Conservation (phyloP, 768 basidiomycete species). For the Termitomyces sp. region DNA sequence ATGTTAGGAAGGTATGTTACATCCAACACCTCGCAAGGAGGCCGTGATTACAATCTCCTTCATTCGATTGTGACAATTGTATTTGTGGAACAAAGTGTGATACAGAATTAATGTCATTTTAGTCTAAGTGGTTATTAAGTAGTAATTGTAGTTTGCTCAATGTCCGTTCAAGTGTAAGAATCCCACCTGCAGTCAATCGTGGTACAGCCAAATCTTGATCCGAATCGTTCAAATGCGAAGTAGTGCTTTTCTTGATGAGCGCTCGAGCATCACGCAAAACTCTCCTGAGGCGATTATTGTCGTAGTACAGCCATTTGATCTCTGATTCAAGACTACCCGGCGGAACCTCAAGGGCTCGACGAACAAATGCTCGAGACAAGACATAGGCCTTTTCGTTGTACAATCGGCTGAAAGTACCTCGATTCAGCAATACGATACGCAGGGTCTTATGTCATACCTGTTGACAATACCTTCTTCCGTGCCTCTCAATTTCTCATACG, state of each 20-base stretch:
- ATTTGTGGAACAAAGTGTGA: background rate
- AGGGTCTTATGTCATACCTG: conserved; percentile 39
- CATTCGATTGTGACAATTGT: background rate
- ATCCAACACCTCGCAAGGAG: background rate
- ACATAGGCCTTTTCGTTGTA: conserved; percentile 95
- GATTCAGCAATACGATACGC: background rate
- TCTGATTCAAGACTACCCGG: conserved; percentile 66
- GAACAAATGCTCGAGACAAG: conserved; percentile 82
- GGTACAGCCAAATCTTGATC: conserved; percentile 56
- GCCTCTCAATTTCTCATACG: conserved; percentile 86
- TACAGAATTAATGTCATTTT: background rate
- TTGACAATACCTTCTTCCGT: conserved; percentile 88
- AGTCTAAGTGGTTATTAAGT: conserved; percentile 13
- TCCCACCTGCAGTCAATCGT: conserved; percentile 72
- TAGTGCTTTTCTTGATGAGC: conserved; percentile 66
- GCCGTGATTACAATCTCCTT: background rate
- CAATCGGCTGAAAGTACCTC: conserved; percentile 54
- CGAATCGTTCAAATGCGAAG: conserved; percentile 19
- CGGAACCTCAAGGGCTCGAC: conserved; percentile 82
- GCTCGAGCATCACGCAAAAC: conserved; percentile 56
- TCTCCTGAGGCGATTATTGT: conserved; percentile 57
- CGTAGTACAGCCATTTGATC: conserved; percentile 68
- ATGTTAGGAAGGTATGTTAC: conserved; percentile 34
- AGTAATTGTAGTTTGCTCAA: conserved; percentile 57
- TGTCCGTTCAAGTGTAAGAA: conserved; percentile 72